phyloP scores from a whole-genome alignment of 163 green algal genomes.

The Scenedesmus sp. region DNA sequence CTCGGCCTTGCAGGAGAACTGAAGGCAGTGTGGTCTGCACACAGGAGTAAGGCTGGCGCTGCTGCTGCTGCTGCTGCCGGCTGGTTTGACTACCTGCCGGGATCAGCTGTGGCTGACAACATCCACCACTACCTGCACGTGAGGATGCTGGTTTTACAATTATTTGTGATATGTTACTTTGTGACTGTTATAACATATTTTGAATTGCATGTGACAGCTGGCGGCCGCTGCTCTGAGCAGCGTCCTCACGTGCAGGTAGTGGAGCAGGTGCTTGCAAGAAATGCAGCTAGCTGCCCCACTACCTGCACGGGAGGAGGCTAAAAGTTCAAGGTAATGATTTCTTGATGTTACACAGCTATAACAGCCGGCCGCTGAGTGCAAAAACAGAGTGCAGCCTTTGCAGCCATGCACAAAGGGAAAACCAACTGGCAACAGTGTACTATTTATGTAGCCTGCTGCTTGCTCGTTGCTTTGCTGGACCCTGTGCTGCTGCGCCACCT shows the following conservation, averaged over 20 bases:
- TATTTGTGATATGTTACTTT: background rate
- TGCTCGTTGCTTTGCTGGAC: background rate
- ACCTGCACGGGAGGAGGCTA: too few relatives aligned
- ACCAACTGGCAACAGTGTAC: too few relatives aligned
- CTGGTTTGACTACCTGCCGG: slow-evolving; percentile 46
- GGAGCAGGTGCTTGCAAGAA: too few relatives aligned
- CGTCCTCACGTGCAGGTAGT: too few relatives aligned
- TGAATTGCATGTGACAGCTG: background rate
- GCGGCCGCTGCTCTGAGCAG: background rate
- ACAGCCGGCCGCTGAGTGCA: too few relatives aligned
- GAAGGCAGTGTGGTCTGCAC: background rate
- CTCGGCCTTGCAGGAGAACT: background rate
- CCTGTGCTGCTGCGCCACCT: slow-evolving; percentile 3
- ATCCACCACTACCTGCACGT: slow-evolving; percentile 40
- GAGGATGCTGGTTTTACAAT: background rate
- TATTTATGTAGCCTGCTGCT: background rate
- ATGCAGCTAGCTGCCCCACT: too few relatives aligned
- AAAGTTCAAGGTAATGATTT: too few relatives aligned
- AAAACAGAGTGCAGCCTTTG: too few relatives aligned
- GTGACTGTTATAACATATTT: background rate
- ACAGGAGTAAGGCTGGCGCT: background rate
- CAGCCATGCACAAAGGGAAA: too few relatives aligned
- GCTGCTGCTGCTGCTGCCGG: slow-evolving; percentile 9
- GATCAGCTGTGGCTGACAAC: background rate
- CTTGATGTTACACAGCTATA: too few relatives aligned